Evolutionary conservation across 257 asterid species (phyloP), one percentile per base, ranked within the genome.

Genomic region (Eustoma russellianum): DNA sequence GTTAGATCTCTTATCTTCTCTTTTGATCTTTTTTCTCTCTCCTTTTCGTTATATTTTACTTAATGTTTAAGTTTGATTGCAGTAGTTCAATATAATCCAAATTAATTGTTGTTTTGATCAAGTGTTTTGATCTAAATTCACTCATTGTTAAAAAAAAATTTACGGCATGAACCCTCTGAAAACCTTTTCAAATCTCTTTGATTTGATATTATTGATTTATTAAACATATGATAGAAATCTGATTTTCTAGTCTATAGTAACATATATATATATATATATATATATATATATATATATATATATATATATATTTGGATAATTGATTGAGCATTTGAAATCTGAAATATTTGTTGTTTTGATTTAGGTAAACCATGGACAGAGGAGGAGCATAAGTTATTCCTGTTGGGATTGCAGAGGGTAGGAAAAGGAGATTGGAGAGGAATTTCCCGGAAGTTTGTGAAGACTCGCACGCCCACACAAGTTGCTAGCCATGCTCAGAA

Each of bases 401-500:
- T 89, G 18, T 38, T 83, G 66, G 95, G 97, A 63, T 66, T 86
- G 66, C 74, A 86, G 74, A 83, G 72, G 64, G 83, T 79, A 7
- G 95, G 97, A 44, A 85, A 74, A 68, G 94, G 97, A 33, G 94
- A 89, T 47, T 85, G 95, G 95, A 83, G 86, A 73, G 95, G 95
- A 52, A 89, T 88, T 54, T 88, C 97, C 4, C 69, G 83, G 64
- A 86, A 86, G 50, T 89, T 75, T 43, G 97, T 89, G 48, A 89
- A 83, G 67, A 81, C 89, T 57, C 92, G 95, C 28, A 83, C 97
- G 1, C 94, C 97, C 24, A 89, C 97, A 2, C 97, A 88, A 71
- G 97, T 88, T 2, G 95, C 97, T 3, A 88, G 97, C 65, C 97
- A 88, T 69, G 95, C 95, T 59, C 97, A 88, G 73, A 88, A 88